Evolutionary conservation across 2,329 filamentous ascomycete genomes (phyloP).

Genomic region (Alternaria hordeiaustralica): DNA sequence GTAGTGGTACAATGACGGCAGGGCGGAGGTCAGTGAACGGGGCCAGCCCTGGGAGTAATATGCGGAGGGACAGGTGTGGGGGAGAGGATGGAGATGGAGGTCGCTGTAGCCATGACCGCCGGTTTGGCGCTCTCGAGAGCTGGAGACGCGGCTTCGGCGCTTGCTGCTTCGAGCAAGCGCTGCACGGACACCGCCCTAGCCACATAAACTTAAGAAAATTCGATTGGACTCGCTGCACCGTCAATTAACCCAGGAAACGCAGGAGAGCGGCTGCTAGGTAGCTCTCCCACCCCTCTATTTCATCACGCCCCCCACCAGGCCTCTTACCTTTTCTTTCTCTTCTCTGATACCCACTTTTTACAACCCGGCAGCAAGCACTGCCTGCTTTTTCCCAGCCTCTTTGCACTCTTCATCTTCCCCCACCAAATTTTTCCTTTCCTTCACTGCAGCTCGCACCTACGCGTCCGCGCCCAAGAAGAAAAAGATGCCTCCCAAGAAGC

Average conservation of each 20-base stretch:
- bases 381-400: slow-evolving; percentile 47
- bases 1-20: slow-evolving; percentile 6
- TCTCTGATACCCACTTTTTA: slow-evolving; percentile 60
- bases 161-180: slow-evolving; percentile 17
- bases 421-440: slow-evolving; percentile 43
- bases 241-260: slow-evolving; percentile 19
- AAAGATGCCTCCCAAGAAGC: slow-evolving; percentile 97
- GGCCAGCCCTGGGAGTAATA: slow-evolving; percentile 27
- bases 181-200: slow-evolving; percentile 11
- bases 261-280: slow-evolving; percentile 18
- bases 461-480: slow-evolving; percentile 64
- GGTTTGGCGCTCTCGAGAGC: slow-evolving; percentile 2
- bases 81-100: slow-evolving; percentile 1
- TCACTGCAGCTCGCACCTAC: slow-evolving; percentile 60
- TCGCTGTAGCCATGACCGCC: slow-evolving; percentile 9
- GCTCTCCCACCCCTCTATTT: slow-evolving; percentile 21
- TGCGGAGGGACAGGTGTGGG: slow-evolving; percentile 14
- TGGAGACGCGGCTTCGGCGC: slow-evolving; percentile 11
- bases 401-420: slow-evolving; percentile 40
- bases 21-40: slow-evolving; percentile 16
- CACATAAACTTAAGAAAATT: slow-evolving; percentile 21
- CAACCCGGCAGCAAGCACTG: slow-evolving; percentile 58
- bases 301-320: slow-evolving; percentile 45
- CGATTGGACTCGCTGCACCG: slow-evolving; percentile 13
- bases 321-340: slow-evolving; percentile 57